Conservation (phyloP, 331 rosid species). For the Dryas integrifolia region DNA sequence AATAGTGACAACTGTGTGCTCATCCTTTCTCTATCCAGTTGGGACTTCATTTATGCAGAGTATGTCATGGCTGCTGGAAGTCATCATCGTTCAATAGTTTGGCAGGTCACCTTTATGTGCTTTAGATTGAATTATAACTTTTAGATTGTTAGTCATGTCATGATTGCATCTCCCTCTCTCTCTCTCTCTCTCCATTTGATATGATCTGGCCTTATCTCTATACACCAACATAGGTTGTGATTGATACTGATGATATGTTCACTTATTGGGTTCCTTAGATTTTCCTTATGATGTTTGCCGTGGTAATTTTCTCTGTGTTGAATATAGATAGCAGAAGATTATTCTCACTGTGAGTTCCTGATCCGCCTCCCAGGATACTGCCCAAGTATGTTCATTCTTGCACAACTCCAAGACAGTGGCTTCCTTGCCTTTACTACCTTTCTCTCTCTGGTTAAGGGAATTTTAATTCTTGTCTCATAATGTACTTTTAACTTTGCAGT, state of each 20-base stretch:
- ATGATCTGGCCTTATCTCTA: neutral
- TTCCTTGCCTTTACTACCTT: constrained; percentile 9
- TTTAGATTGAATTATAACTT: constrained; percentile 13
- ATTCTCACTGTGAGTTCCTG: constrained; percentile 91
- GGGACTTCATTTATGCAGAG: constrained; percentile 99
- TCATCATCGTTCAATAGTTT: constrained; percentile 85
- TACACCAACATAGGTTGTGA: neutral
- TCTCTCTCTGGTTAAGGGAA: neutral
- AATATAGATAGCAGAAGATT: constrained; percentile 90
- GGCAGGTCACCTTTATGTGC: constrained; percentile 66
- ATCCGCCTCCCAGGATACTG: constrained; percentile 98
- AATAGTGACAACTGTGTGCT: neutral
- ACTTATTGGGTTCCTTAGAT: neutral
- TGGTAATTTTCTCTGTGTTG: constrained; percentile 20
- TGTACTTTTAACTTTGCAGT: constrained; percentile 41
- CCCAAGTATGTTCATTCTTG: constrained; percentile 64
- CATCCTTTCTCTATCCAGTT: constrained; percentile 46
- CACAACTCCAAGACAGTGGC: constrained; percentile 5
- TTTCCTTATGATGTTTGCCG: constrained; percentile 10
- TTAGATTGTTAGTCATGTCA: neutral
- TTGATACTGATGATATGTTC: neutral
- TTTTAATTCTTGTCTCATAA: constrained; percentile 6
- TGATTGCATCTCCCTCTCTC: neutral
- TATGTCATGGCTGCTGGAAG: constrained; percentile 96
- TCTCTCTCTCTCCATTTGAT: constrained; percentile 1